Evolutionary conservation across 495 filamentous ascomycete genomes (phyloP), one percentile per base, ranked within the genome.

Genomic region (Lepraria neglecta): DNA sequence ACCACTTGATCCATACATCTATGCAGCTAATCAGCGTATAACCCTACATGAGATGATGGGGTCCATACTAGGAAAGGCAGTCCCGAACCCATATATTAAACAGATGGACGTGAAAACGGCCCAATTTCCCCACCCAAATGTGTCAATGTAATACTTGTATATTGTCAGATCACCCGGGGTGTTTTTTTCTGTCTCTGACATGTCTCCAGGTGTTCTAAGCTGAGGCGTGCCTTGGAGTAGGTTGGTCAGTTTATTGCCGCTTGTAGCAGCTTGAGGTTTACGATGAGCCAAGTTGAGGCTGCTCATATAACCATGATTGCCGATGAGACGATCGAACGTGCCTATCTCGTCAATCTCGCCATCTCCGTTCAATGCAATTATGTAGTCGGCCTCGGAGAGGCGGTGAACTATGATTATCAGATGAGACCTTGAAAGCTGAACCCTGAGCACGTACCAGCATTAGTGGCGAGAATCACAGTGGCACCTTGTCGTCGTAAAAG

Each of bases 131-230:
- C 73, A 70, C 0, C 84, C 84, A 28, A 82, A 76, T 7, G 75
- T 76, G 10, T 70, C 68, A 27, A 84, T 68, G 58, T 87, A 88
- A 65, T 85, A 87, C 0, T 72, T 60, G 65, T 87, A 87, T 45
- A 85, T 75, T 2, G 79, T 69, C 0, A 79, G 62, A 60, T 87
- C 82, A 6, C 82, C 82, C 1, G 78, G 76, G 48, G 67, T 67
- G 10, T 75, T 69, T 47, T 67, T 19, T 55, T 27, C 12, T n/a
- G 33, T 12, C 10, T 33, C 38, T 55, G 35, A 19, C 55, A n/a
- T 3, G 24, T 50, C 27, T 30, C 40, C n/a, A 21, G 24, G 28
- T 44, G 12, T n/a, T 45, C 19, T 12, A 24, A 33, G 31, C 10
- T 35, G 35, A 33, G 27, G 43, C 21, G n/a, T 35, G 27, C 35